Conservation (phyloP, 2,329 filamentous ascomycete genomes). For the Trichoderma arundinaceum region DNA sequence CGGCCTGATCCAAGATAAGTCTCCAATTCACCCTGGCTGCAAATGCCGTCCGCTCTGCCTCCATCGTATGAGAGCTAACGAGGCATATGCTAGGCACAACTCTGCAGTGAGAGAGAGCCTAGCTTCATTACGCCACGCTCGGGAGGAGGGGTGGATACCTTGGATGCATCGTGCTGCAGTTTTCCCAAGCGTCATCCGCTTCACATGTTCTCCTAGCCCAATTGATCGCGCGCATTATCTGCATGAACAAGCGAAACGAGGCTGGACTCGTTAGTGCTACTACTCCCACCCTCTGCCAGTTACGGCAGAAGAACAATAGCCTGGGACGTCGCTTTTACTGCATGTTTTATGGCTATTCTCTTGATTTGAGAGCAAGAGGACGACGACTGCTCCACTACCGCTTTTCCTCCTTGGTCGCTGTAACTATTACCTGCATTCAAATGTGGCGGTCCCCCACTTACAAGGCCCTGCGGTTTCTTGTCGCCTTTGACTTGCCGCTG, state of each 20-base stretch:
- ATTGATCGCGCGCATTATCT: constrained; percentile 26
- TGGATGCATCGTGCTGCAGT: constrained; percentile 26
- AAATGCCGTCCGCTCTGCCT: constrained; percentile 27
- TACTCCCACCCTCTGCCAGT: constrained; percentile 8
- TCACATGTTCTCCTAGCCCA: constrained; percentile 26
- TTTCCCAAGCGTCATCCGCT: constrained; percentile 28
- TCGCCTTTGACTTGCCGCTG: constrained; percentile 30
- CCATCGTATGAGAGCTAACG: constrained; percentile 27
- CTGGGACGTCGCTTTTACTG: not conserved
- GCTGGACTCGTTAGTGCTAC: constrained; percentile 22
- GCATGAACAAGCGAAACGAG: constrained; percentile 26
- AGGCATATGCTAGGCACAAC: constrained; percentile 29
- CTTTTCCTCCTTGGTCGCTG: constrained; percentile 25
- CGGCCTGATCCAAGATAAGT: constrained; percentile 16
- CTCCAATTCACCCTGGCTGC: constrained; percentile 25
- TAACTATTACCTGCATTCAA: constrained; percentile 34
- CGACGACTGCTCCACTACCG: constrained; percentile 10
- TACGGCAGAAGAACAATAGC: constrained; percentile 5
- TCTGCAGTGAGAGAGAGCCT: constrained; percentile 18
- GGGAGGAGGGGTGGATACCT: constrained; percentile 30
- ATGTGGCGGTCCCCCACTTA: constrained; percentile 28
- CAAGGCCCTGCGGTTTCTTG: constrained; percentile 31
- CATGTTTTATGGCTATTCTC: constrained; percentile 1
- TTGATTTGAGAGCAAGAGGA: constrained; percentile 26
- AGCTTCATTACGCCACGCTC: constrained; percentile 30